These are phyloP conservation scores for Aspergillus oerlinghausenensis DNA, from an alignment of 2,329 filamentous ascomycete genomes.

Conservation along the genomic window DNA sequence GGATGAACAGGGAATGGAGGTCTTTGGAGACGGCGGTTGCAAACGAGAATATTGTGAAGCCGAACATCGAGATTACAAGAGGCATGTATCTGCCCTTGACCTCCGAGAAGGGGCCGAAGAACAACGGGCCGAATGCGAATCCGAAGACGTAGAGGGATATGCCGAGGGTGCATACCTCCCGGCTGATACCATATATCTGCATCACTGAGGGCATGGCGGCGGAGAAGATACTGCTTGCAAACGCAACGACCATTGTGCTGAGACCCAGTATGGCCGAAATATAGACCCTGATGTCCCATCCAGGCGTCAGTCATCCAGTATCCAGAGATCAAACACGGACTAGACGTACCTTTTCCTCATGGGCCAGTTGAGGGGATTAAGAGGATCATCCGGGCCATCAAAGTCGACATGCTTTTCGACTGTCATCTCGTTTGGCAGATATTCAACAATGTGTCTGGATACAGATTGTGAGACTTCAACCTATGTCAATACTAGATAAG, in stretches of 20 bases:
- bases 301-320: not conserved
- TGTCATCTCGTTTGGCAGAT: not conserved
- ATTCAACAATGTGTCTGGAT: not conserved
- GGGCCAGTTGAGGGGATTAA: conserved; percentile 10
- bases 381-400: conserved; percentile 6
- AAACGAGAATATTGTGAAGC: conserved; percentile 41
- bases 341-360: conserved; percentile 9
- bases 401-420: conserved; percentile 6
- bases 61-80: conserved; percentile 35
- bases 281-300: conserved; percentile 5
- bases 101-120: conserved; percentile 12
- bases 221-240: conserved; percentile 20
- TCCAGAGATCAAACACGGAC: not conserved
- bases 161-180: conserved; percentile 6
- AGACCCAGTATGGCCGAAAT: conserved; percentile 9
- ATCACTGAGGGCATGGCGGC: conserved; percentile 11
- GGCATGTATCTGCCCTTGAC: conserved; percentile 39
- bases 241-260: conserved; percentile 17
- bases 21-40: conserved; percentile 37
- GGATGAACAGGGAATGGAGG: conserved; percentile 31
- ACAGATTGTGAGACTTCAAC: not conserved
- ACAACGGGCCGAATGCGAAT: not conserved
- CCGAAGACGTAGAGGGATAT: not conserved
- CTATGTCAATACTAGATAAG: not conserved
- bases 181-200: conserved; percentile 8